Percentiles rank a stretch among this genome's conserved stretches.
These are phyloP conservation scores for Arabis alpina DNA, from an alignment of 345 rosid species.

Conservation along the genomic window DNA sequence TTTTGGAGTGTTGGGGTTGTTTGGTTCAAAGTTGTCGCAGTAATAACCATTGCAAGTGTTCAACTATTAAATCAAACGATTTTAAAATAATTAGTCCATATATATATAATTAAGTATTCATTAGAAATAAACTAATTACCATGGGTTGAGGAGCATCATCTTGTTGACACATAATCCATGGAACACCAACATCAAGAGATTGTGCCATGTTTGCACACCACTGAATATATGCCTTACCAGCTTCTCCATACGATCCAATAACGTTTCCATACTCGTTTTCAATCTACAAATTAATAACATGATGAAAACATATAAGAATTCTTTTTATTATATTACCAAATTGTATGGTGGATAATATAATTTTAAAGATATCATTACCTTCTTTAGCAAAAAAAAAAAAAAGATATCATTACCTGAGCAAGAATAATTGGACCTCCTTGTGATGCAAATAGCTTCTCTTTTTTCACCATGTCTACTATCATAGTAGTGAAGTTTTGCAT, in stretches of 20 bases:
- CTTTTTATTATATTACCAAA: background rate
- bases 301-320: background rate
- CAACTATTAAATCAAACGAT: conserved; percentile 39
- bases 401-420: conserved; percentile 57
- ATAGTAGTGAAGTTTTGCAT: conserved; percentile 72
- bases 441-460: conserved; percentile 62
- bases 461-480: conserved; percentile 66
- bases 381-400: too few relatives aligned
- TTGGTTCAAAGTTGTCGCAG: conserved; percentile 51
- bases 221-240: conserved; percentile 38
- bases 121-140: conserved; percentile 28
- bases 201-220: conserved; percentile 51
- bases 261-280: conserved; percentile 51
- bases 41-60: conserved; percentile 63
- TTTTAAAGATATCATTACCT: conserved; percentile 53
- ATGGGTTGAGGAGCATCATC: conserved; percentile 52
- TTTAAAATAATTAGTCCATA: background rate
- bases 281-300: conserved; percentile 27
- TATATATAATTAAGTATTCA: background rate
- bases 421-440: conserved; percentile 85
- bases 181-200: conserved; percentile 50
- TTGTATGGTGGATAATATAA: background rate
- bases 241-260: conserved; percentile 36
- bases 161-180: conserved; percentile 72
- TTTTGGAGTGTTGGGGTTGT: conserved; percentile 51